Evolutionary conservation across 1,284 basidiomycete species (phyloP), one percentile per base, ranked within the genome.

Genomic region (Ganoderma meredithae): DNA sequence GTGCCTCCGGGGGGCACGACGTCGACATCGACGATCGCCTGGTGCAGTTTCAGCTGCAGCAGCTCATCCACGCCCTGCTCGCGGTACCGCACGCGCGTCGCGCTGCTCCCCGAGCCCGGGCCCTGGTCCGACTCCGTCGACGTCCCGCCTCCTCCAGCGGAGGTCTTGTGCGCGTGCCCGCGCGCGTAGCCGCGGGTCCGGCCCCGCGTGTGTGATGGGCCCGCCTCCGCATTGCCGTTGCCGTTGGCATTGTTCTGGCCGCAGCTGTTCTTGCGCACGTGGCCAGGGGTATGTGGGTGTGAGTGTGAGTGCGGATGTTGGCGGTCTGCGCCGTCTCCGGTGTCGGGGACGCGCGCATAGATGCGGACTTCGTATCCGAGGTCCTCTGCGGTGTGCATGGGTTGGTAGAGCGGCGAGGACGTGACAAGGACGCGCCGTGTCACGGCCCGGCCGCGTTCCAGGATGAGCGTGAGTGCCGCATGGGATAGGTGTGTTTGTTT

Each of bases 31-130:
- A 92, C 88, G 62, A 97, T 83, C 8, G 91, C 90, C 76, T 95
- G 94, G 73, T 95, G 90, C 33, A 96, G 84, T 77, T 96, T 96
- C 64, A 96, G 83, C 78, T 96, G 95, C 59, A 96, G 80, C 25
- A 96, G 84, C 79, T 96, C 95, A 76, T 95, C 95, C 3, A 96
- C 95, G 15, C 93, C 94, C 80, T 96, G 94, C 75, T 94, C 92
- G 69, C 92, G 87, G 77, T 90, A 90, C 13, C 88, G 83, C 56
- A 84, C 75, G 13, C 85, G 83, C n/a, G 73, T 65, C 12, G 74
- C 61, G 62, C 64, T 60, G 64, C 69, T 53, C 61, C 71, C 75
- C 39, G 73, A 72, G 64, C 39, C 39, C n/a, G 56, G 56, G n/a
- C 56, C 39, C 36, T 36, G 56, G 36, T 76, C 76, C 15, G 76